phyloP scores from a whole-genome alignment of 257 asterid species.

The Nemophila menziesii region DNA sequence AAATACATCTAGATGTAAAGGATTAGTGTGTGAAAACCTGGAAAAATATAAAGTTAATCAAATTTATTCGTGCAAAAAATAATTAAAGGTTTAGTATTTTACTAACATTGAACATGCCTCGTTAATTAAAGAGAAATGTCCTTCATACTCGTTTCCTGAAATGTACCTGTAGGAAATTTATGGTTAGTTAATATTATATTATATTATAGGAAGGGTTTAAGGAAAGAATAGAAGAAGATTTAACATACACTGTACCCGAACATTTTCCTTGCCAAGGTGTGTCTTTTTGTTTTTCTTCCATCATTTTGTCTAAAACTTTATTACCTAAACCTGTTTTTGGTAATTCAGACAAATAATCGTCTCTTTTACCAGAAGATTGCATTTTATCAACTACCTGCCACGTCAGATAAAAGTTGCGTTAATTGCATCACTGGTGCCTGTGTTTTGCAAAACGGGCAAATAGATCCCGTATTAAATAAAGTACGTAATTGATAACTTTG shows the following conservation, averaged over 20 bases:
- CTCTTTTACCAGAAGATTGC: slow-evolving; percentile 85
- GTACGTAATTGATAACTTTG: too few species aligned
- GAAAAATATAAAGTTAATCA: slow-evolving; percentile 6
- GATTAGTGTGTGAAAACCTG: slow-evolving; percentile 99
- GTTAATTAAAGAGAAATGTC: slow-evolving; percentile 83
- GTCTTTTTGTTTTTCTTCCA: slow-evolving; percentile 71
- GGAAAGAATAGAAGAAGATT: too few species aligned
- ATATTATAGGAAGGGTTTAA: too few species aligned
- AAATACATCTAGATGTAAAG: slow-evolving; percentile 89
- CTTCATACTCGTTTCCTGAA: slow-evolving; percentile 84
- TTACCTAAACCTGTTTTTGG: slow-evolving; percentile 62
- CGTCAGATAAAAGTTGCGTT: slow-evolving; percentile 4
- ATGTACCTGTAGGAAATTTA: slow-evolving; percentile 51
- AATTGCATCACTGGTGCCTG: too few species aligned
- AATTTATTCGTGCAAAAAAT: not conserved
- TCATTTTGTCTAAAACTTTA: slow-evolving; percentile 60
- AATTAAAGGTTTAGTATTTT: slow-evolving; percentile 4
- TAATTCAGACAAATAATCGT: slow-evolving; percentile 76
- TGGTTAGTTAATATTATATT: slow-evolving; percentile 16
- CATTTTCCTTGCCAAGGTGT: slow-evolving; percentile 93
- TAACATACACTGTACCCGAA: slow-evolving; percentile 99
- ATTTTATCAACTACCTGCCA: slow-evolving; percentile 72
- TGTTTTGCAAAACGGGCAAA: not conserved
- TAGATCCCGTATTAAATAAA: not conserved
- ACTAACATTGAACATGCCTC: slow-evolving; percentile 98